phyloP scores from a whole-genome alignment of 2,329 filamentous ascomycete genomes.

The Emmonsia crescens region DNA sequence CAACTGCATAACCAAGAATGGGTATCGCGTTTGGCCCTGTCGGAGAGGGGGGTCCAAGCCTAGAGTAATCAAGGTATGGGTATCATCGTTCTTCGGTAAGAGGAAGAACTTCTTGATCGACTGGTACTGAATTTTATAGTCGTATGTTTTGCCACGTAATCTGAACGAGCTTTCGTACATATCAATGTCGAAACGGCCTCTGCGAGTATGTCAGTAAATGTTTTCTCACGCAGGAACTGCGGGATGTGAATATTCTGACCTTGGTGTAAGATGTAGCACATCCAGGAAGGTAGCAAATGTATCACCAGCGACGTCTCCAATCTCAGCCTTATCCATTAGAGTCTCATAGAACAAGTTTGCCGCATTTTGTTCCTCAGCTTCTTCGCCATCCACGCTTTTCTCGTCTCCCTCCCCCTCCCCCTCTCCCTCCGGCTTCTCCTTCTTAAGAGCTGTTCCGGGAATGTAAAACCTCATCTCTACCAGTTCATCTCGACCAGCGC shows the following conservation, averaged over 20 bases:
- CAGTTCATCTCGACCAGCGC: conserved; percentile 79
- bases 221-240: background rate
- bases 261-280: conserved; percentile 90
- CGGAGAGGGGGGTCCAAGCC: conserved; percentile 89
- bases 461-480: conserved; percentile 99
- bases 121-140: conserved; percentile 99
- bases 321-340: conserved; percentile 95
- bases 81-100: conserved; percentile 94
- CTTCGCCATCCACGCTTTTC: conserved; percentile 43
- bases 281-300: conserved; percentile 96
- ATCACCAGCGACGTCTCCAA: conserved; percentile 96
- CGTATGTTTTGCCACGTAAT: conserved; percentile 95
- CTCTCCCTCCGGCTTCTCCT: conserved; percentile 52
- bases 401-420: conserved; percentile 60
- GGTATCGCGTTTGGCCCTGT: conserved; percentile 94
- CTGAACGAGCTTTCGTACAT: conserved; percentile 99
- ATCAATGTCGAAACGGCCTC: conserved; percentile 98
- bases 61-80: conserved; percentile 88
- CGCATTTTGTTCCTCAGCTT: conserved; percentile 73
- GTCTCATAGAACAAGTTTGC: conserved; percentile 98
- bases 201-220: conserved; percentile 28
- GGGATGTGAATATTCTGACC: conserved; percentile 41
- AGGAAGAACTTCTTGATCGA: conserved; percentile 98
- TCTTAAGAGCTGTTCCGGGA: conserved; percentile 70
- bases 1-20: conserved; percentile 98